Percentiles rank a stretch among this genome's conserved stretches.
Evolutionary conservation across 176 grass and related monocot genomes (phyloP).

Genomic region (Leersia perrieri): DNA sequence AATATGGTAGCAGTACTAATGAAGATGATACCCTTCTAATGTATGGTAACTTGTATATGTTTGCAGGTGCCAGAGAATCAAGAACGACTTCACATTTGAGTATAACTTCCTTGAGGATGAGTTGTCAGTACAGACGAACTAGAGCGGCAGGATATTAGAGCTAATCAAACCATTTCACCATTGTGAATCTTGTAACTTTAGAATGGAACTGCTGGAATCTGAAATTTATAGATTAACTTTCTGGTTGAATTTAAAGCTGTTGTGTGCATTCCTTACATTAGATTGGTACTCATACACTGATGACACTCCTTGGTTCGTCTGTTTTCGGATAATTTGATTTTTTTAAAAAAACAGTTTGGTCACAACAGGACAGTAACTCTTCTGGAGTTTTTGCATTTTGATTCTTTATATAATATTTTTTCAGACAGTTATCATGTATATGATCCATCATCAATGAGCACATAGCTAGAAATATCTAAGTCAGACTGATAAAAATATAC

Average conservation of each 20-base stretch:
- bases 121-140: constrained; percentile 61
- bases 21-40: not conserved
- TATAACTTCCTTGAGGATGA: constrained; percentile 98
- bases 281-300: not conserved
- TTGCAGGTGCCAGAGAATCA: constrained; percentile 98
- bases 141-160: constrained; percentile 21
- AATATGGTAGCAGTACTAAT: not conserved
- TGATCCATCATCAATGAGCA: too few species aligned
- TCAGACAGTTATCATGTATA: too few species aligned
- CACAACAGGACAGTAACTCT: too few species aligned
- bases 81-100: constrained; percentile 92
- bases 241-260: not conserved
- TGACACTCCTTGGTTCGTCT: not conserved
- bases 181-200: constrained; percentile 27
- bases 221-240: constrained; percentile 14
- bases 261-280: constrained; percentile 23
- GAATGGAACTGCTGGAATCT: constrained; percentile 20
- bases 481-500: too few species aligned
- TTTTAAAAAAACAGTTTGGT: too few species aligned
- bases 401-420: too few species aligned
- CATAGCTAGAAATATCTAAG: too few species aligned
- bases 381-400: too few species aligned
- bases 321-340: too few species aligned
- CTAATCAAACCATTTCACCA: constrained; percentile 21
- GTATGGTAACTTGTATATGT: not conserved